Evolutionary conservation across 352 stramenopile species (phyloP).

Genomic region (Phytophthora hibernalis): DNA sequence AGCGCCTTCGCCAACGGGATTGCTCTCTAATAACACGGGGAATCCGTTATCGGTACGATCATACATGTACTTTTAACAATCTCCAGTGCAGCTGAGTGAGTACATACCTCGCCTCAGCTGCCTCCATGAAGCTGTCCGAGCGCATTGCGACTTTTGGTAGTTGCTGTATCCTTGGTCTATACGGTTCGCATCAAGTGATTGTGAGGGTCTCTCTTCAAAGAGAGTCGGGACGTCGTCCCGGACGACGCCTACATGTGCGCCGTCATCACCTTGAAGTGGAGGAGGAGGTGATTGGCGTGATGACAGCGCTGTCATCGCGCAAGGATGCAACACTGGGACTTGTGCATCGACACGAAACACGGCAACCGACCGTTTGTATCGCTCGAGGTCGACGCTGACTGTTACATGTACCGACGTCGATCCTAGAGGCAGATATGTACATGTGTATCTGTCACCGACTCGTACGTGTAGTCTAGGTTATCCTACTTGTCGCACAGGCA

Average conservation of each 20-base stretch:
- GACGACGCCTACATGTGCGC: neutral
- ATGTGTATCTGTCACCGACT: too few relatives aligned
- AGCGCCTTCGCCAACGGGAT: too few relatives aligned
- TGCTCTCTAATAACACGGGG: neutral
- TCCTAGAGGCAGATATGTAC: too few relatives aligned
- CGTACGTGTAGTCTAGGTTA: too few relatives aligned
- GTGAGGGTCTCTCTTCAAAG: constrained; percentile 3
- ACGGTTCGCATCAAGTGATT: constrained; percentile 11
- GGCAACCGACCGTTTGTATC: neutral
- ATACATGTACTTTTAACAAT: too few relatives aligned
- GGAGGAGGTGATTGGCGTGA: constrained; percentile 41
- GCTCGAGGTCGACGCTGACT: too few relatives aligned
- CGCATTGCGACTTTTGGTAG: constrained; percentile 13
- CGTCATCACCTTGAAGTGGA: constrained; percentile 16
- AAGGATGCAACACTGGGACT: neutral
- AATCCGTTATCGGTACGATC: too few relatives aligned
- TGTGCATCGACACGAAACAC: too few relatives aligned
- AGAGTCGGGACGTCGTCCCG: too few relatives aligned
- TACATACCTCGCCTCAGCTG: too few relatives aligned
- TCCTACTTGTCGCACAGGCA: too few relatives aligned
- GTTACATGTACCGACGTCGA: too few relatives aligned
- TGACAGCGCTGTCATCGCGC: neutral
- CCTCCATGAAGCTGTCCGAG: neutral
- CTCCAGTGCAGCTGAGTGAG: neutral
- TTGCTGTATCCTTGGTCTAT: constrained; percentile 8